phyloP scores from a whole-genome alignment of 176 grass and related monocot species.

The Echinochloa phyllopogon region DNA sequence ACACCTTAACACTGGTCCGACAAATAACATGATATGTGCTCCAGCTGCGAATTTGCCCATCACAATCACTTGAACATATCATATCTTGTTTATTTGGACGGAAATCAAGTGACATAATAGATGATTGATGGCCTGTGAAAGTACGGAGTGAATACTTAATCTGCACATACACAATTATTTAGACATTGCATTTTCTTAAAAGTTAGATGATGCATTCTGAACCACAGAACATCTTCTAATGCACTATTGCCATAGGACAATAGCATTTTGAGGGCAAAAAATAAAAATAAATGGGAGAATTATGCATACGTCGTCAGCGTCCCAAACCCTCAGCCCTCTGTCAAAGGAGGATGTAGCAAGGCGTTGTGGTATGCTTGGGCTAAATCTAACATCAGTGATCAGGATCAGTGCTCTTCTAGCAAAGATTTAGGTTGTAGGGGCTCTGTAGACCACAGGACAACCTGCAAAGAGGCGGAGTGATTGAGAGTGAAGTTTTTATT shows the following conservation, averaged over 20 bases:
- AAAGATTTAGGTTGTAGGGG: conserved; percentile 72
- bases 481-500: neutral
- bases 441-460: conserved; percentile 78
- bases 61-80: conserved; percentile 88
- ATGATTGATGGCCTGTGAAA: conserved; percentile 89
- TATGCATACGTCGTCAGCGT: conserved; percentile 84
- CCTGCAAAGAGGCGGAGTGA: conserved; percentile 47
- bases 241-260: no score
- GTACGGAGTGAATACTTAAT: conserved; percentile 92
- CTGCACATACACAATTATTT: conserved; percentile 57
- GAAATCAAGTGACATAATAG: conserved; percentile 94
- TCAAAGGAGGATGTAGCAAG: conserved; percentile 97
- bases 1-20: conserved; percentile 55
- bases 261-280: neutral
- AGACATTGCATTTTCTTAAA: neutral
- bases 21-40: conserved; percentile 93
- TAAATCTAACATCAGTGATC: conserved; percentile 96
- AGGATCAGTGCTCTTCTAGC: conserved; percentile 79
- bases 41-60: conserved; percentile 90
- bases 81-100: conserved; percentile 95
- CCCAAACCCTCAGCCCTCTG: conserved; percentile 92
- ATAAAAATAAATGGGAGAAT: neutral
- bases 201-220: neutral
- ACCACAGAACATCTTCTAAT: neutral
- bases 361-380: conserved; percentile 74